Base-by-base conservation (phyloP, 1,284 basidiomycete species). In the Austroboletus novae-zelandiae region DNA sequence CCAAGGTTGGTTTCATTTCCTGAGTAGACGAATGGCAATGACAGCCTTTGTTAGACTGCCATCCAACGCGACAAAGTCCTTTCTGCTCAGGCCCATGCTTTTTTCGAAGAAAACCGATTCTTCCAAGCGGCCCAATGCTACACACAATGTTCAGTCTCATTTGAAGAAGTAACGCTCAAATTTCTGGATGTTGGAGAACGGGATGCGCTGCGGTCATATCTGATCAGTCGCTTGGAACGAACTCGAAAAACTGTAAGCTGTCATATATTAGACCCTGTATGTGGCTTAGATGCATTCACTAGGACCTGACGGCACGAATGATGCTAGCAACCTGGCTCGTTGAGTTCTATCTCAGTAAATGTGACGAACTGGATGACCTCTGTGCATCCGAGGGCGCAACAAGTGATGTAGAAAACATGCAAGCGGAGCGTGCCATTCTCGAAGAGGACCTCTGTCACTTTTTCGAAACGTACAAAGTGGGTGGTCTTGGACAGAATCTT, bases 271-370 rank as follows among this genome's bases (percentile, higher is more conserved):
- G 8, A 18, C 37, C 15, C 6, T 47, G 7, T 15, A 18, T 13
- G 32, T 34, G 15, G 9, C 39, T 34, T n/a, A 53, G 5, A 41
- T 20, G 23, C 14, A 3, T 25, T 41, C 48, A 49, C 17, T 55
- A 95, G 92, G 93, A 97, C 60, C 61, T 91, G 42, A 94, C 92
- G 0, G 94, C 98, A 68, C 81, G 97, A 31, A 94, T 96, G 87
- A 96, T 99, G 89, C 76, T 99, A 9, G 94, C 97, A 2, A 98
- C 95, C 0, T 99, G 97, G 97, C 85, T 99, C 8, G 87, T 97
- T 29, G 97, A 99, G 69, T 94, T 99, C 58, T 98, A 95, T 66
- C 81, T 99, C 20, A 90, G 88, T 71, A 98, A 97, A 74, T 94
- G 94, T 68, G 96, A 98, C 63, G 91, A 96, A 57, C 76, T 98